Evolutionary conservation across 345 rosid genomes (phyloP).

Genomic region (Cochlearia excelsa): DNA sequence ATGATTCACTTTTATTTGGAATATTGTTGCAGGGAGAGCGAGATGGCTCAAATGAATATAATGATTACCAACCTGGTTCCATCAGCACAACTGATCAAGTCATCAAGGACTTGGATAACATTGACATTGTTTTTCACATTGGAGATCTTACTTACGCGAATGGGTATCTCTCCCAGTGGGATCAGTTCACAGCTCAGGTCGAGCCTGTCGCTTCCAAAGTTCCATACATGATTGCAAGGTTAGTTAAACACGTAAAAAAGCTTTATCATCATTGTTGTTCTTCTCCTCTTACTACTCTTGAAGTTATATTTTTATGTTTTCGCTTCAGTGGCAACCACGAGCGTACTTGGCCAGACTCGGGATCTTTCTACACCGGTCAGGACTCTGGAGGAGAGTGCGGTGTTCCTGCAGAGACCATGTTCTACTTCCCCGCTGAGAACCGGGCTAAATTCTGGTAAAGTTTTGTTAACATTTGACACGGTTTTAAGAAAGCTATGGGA

Average conservation of each 20-base stretch:
- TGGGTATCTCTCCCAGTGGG: constrained; percentile 84
- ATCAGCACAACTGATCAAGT: constrained; percentile 72
- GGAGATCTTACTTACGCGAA: constrained; percentile 71
- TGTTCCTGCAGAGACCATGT: constrained; percentile 65
- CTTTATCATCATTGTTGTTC: constrained; percentile 7
- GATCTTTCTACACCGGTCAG: constrained; percentile 48
- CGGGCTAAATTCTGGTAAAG: constrained; percentile 51
- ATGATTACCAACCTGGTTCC: constrained; percentile 69
- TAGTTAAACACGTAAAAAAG: constrained; percentile 12
- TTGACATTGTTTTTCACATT: constrained; percentile 70
- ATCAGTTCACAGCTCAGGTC: constrained; percentile 81
- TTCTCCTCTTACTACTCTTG: background rate
- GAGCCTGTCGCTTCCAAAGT: constrained; percentile 66
- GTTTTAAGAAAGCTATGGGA: background rate
- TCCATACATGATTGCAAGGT: constrained; percentile 83
- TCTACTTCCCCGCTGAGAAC: constrained; percentile 63
- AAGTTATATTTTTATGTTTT: constrained; percentile 9
- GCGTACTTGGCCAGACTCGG: constrained; percentile 71
- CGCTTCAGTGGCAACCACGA: constrained; percentile 69
- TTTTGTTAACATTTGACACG: background rate
- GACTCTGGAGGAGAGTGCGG: constrained; percentile 78
- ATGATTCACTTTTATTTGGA: constrained; percentile 5
- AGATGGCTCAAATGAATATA: constrained; percentile 78
- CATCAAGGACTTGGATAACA: constrained; percentile 53
- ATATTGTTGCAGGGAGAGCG: constrained; percentile 57